Evolutionary conservation across 352 stramenopile species (phyloP).

Genomic region (Phytophthora europaea): DNA sequence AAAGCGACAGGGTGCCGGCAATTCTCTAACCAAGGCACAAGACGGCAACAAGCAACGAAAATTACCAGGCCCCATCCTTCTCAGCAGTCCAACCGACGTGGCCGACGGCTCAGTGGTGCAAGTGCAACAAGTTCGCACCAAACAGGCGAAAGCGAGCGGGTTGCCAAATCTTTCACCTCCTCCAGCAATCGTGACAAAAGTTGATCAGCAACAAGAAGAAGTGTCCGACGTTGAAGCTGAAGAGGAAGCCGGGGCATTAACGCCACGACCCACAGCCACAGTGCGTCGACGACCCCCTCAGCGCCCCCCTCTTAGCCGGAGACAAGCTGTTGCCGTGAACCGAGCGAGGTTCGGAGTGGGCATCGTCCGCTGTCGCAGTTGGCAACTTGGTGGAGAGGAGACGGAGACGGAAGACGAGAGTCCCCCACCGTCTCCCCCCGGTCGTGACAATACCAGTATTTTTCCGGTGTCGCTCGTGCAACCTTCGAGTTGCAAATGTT

Average conservation of each 20-base stretch:
- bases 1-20: slow-evolving; percentile 6
- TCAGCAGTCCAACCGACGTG: slow-evolving; percentile 41
- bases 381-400: slow-evolving; percentile 24
- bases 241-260: slow-evolving; percentile 18
- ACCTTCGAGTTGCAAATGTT: slow-evolving; percentile 8
- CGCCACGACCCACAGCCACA: slow-evolving; percentile 10
- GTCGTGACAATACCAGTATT: not conserved
- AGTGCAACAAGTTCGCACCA: slow-evolving; percentile 21
- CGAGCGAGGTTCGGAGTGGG: slow-evolving; percentile 31
- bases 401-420: slow-evolving; percentile 40
- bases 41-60: not conserved
- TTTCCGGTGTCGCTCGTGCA: slow-evolving; percentile 1
- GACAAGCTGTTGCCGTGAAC: slow-evolving; percentile 12
- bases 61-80: not conserved
- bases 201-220: slow-evolving; percentile 17
- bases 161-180: slow-evolving; percentile 23
- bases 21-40: not conserved
- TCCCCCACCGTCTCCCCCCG: not conserved
- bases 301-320: slow-evolving; percentile 27
- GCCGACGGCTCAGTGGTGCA: slow-evolving; percentile 16
- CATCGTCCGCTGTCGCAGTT: slow-evolving; percentile 35
- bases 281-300: slow-evolving; percentile 3
- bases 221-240: slow-evolving; percentile 8
- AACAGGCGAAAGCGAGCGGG: slow-evolving; percentile 21
- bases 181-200: slow-evolving; percentile 6